A percentile compares a stretch with the other conserved stretches of the same genome.
phyloP scores from a whole-genome alignment of 495 filamentous ascomycete species.

The Thozetella sp. region DNA sequence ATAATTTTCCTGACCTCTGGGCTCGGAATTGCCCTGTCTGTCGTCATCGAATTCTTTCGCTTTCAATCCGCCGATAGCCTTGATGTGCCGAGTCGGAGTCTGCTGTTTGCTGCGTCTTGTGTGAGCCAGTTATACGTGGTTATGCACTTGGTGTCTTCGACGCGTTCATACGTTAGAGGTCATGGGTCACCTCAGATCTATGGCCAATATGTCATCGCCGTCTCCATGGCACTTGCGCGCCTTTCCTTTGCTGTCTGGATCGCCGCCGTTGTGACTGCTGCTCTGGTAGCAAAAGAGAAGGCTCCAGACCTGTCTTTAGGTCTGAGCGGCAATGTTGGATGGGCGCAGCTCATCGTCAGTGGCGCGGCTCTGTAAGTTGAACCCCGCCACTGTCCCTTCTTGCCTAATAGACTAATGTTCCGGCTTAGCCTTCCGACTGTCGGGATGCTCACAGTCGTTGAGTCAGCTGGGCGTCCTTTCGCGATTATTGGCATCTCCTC shows the following conservation, averaged over 20 bases:
- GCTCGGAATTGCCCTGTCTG: not conserved
- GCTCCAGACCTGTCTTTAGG: not conserved
- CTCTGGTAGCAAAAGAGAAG: not conserved
- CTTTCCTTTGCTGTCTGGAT: not conserved
- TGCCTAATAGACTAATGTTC: not conserved
- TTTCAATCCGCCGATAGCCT: not conserved
- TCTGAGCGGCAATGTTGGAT: not conserved
- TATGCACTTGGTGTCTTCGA: not conserved
- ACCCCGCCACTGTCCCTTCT: not conserved
- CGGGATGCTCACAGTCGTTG: not conserved
- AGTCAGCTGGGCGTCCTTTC: not conserved
- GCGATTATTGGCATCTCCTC: not conserved
- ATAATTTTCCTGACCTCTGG: not conserved
- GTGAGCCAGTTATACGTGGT: not conserved
- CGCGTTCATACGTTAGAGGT: not conserved
- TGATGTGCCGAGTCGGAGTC: not conserved
- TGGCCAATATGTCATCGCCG: not conserved
- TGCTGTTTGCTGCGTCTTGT: not conserved
- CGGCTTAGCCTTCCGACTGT: not conserved
- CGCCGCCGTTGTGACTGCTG: not conserved
- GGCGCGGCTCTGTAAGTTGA: not conserved
- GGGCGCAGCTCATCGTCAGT: not conserved
- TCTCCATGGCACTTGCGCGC: not conserved
- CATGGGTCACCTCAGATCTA: not conserved
- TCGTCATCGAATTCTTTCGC: not conserved